Conservation (phyloP, 495 filamentous ascomycete genomes). For the Podospora australis region DNA sequence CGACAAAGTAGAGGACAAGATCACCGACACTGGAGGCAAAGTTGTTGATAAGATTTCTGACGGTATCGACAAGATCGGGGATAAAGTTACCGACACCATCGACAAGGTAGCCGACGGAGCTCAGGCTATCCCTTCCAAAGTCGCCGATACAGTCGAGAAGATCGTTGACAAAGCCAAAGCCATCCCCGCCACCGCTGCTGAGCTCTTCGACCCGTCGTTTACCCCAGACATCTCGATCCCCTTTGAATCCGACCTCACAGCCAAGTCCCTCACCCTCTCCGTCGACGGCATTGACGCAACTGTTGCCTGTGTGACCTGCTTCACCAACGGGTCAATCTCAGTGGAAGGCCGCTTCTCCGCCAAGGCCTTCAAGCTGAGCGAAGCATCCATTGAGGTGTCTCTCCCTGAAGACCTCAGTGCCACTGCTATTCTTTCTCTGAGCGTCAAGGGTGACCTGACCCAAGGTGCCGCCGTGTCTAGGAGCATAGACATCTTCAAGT, state of each 20-base stretch:
- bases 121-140: neutral
- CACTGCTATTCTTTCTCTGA: conserved; percentile 10
- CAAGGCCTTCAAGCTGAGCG: conserved; percentile 1
- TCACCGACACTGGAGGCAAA: too few relatives aligned
- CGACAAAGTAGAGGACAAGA: conserved; percentile 1
- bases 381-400: conserved; percentile 11
- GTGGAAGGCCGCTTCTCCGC: conserved; percentile 8
- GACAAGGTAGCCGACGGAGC: neutral
- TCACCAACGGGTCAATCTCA: conserved; percentile 10
- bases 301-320: conserved; percentile 7
- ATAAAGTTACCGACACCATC: neutral
- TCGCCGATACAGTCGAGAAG: neutral
- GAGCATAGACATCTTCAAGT: conserved; percentile 12
- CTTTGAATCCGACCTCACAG: conserved; percentile 6
- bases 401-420: conserved; percentile 5
- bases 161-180: neutral
- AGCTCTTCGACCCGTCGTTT: neutral
- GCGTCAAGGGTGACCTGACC: conserved; percentile 5
- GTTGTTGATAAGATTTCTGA: too few relatives aligned
- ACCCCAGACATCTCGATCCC: conserved; percentile 13
- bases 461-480: conserved; percentile 3
- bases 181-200: neutral
- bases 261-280: conserved; percentile 6
- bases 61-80: neutral
- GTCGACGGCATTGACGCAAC: conserved; percentile 1